Evolutionary conservation across 768 basidiomycete species (phyloP).

Genomic region (Lentinula detonsa): DNA sequence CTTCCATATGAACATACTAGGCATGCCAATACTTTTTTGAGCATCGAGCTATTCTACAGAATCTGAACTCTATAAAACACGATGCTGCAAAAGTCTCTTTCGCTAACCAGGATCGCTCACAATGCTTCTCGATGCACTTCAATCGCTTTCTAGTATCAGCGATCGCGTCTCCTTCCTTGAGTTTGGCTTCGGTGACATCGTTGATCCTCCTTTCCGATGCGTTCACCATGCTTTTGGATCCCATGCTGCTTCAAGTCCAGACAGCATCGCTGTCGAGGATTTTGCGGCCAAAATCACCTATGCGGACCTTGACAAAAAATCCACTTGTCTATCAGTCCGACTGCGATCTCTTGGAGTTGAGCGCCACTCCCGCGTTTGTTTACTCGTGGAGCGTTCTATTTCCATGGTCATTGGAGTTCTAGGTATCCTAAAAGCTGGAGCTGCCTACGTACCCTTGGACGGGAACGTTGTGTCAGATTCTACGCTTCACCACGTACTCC

Average conservation of each 20-base stretch:
- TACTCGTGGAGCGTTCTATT: conserved; percentile 50
- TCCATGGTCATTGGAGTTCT: conserved; percentile 47
- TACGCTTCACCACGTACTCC: conserved; percentile 44
- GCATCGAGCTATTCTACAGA: background rate
- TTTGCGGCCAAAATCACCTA: conserved; percentile 43
- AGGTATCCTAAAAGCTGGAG: conserved; percentile 51
- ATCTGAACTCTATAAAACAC: background rate
- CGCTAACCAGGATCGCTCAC: background rate
- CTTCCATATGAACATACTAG: background rate
- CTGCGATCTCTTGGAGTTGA: conserved; percentile 37
- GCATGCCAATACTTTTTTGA: background rate
- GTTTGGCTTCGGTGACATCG: conserved; percentile 36
- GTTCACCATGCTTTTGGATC: conserved; percentile 52
- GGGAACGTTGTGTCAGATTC: conserved; percentile 52
- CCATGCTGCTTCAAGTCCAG: conserved; percentile 34
- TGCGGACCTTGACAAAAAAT: conserved; percentile 39
- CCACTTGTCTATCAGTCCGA: conserved; percentile 38
- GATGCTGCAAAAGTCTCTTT: background rate
- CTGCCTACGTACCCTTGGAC: conserved; percentile 54
- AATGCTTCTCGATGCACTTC: conserved; percentile 9
- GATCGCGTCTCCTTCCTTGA: conserved; percentile 38
- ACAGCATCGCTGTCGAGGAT: conserved; percentile 45
- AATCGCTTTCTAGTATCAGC: conserved; percentile 25
- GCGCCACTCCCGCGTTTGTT: conserved; percentile 45
- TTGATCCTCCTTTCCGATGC: conserved; percentile 35